A percentile compares a stretch with the other conserved stretches of the same genome.
These are phyloP conservation scores for Allantophomopsis lycopodina DNA, from an alignment of 2,329 filamentous ascomycete species.

Conservation along the genomic window DNA sequence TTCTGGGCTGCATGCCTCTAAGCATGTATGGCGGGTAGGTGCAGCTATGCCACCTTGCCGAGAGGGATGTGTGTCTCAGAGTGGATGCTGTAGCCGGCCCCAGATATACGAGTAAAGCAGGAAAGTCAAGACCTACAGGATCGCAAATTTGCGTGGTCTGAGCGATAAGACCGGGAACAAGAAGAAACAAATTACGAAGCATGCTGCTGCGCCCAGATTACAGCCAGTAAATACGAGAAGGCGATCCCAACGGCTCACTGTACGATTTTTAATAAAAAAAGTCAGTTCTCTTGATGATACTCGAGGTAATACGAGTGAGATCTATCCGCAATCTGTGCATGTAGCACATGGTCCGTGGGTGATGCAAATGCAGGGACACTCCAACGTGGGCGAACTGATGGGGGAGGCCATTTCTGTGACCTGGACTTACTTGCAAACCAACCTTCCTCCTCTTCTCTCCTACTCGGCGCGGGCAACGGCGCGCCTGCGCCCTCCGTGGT, in stretches of 20 bases:
- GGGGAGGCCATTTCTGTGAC: no score
- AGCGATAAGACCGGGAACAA: conserved; percentile 73
- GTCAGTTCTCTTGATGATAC: conserved; percentile 12
- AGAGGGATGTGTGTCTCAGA: conserved; percentile 8
- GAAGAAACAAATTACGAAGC: conserved; percentile 88
- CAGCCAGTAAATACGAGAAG: conserved; percentile 84
- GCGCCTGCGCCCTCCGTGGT: conserved; percentile 73
- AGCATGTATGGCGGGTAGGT: conserved; percentile 21
- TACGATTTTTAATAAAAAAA: conserved; percentile 19
- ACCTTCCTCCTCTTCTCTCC: conserved; percentile 87
- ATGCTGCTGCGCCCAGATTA: conserved; percentile 76
- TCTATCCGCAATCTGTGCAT: conserved; percentile 5
- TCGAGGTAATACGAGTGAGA: conserved; percentile 1
- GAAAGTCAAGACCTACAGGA: conserved; percentile 60
- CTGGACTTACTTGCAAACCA: conserved; percentile 82
- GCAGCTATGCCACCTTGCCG: conserved; percentile 17
- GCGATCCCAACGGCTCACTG: conserved; percentile 96
- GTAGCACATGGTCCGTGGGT: conserved; percentile 12
- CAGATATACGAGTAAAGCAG: conserved; percentile 2
- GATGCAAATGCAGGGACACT: conserved; percentile 17
- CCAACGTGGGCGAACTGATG: conserved; percentile 7
- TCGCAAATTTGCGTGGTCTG: conserved; percentile 86
- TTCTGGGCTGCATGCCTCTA: not conserved
- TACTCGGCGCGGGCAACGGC: conserved; percentile 68
- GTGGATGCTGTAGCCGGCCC: conserved; percentile 2